phyloP scores from a whole-genome alignment of 2,329 filamentous ascomycete genomes.

The Zymoseptoria ardabiliae region DNA sequence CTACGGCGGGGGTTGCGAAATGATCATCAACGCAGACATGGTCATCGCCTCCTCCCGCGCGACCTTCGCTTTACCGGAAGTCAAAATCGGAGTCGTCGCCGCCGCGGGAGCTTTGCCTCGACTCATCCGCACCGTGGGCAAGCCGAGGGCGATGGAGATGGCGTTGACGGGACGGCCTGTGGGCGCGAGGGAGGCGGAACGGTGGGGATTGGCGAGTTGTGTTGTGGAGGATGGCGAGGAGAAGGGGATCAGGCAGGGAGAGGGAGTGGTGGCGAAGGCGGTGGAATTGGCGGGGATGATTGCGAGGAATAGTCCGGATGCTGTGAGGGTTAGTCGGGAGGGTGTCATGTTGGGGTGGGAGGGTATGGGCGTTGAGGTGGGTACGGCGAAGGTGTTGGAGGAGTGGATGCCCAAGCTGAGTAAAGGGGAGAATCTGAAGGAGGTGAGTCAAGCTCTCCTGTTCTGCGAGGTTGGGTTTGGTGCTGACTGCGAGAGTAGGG shows the following conservation, averaged over 20 bases:
- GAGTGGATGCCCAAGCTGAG: constrained; percentile 55
- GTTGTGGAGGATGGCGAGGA: constrained; percentile 43
- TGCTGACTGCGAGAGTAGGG: constrained; percentile 35
- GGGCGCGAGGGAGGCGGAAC: constrained; percentile 50
- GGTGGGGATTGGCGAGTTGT: constrained; percentile 65
- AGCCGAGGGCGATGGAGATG: constrained; percentile 64
- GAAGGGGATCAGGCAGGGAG: constrained; percentile 51
- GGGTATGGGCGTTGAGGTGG: constrained; percentile 56
- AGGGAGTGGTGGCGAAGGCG: constrained; percentile 54
- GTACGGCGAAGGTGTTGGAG: constrained; percentile 50
- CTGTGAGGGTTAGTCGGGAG: constrained; percentile 65
- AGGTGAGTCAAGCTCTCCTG: constrained; percentile 28
- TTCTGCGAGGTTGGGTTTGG: not conserved
- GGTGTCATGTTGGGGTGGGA: constrained; percentile 70
- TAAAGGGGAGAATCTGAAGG: constrained; percentile 63
- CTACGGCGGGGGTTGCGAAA: constrained; percentile 70
- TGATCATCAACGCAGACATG: constrained; percentile 64
- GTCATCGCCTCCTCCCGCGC: constrained; percentile 55
- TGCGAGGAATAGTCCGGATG: constrained; percentile 59
- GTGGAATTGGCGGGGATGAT: constrained; percentile 55
- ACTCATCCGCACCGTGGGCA: constrained; percentile 57
- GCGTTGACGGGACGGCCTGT: constrained; percentile 51
- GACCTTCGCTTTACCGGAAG: constrained; percentile 63
- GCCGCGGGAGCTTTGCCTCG: constrained; percentile 64
- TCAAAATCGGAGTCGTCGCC: constrained; percentile 62